Conservation (phyloP, 306 rosid genomes). For the Herpetospermum pedunculosum region DNA sequence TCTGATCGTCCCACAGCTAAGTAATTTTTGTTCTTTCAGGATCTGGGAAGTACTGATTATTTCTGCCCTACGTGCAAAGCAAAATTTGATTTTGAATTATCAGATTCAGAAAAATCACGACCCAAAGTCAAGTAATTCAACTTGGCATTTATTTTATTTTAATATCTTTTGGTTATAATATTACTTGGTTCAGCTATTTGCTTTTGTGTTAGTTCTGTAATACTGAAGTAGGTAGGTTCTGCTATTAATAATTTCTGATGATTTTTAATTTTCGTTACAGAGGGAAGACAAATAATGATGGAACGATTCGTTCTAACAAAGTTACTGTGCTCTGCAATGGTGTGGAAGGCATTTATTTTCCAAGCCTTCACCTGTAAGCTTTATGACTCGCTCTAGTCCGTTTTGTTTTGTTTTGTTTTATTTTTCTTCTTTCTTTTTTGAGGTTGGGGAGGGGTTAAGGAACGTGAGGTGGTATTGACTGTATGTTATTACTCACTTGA, state of each 20-base stretch:
- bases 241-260: conserved; percentile 15
- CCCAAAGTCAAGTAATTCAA: conserved; percentile 70
- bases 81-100: conserved; percentile 86
- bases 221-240: neutral
- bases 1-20: conserved; percentile 12
- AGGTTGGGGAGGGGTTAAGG: neutral
- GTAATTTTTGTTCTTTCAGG: conserved; percentile 38
- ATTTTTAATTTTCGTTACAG: conserved; percentile 28
- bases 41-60: conserved; percentile 86
- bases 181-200: neutral
- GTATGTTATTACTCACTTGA: neutral
- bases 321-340: conserved; percentile 91
- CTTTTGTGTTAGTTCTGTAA: neutral
- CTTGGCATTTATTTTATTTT: neutral
- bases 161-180: neutral
- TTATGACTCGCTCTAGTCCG: neutral
- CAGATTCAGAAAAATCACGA: conserved; percentile 77
- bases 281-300: conserved; percentile 42
- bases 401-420: neutral
- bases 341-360: conserved; percentile 89
- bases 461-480: neutral
- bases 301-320: conserved; percentile 53
- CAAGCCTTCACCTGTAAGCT: conserved; percentile 96
- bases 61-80: conserved; percentile 97
- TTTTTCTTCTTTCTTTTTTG: conserved; percentile 1